These are phyloP conservation scores for Starmerella sp. DNA, from an alignment of 805 yeast species.

Conservation along the genomic window DNA sequence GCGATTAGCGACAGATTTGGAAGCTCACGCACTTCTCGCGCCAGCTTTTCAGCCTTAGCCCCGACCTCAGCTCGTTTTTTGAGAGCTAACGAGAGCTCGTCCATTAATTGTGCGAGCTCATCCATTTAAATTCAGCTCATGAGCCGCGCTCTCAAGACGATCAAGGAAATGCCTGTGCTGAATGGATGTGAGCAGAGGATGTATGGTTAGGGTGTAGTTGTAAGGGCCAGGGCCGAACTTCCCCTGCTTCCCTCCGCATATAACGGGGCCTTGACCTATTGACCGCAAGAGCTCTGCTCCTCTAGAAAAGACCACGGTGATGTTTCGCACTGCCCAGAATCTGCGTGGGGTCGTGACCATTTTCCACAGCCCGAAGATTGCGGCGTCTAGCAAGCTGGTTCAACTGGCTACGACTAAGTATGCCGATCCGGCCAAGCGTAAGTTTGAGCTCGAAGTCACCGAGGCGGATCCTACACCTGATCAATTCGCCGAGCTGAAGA, in stretches of 20 bases:
- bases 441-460: slow-evolving; percentile 27
- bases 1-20: slow-evolving; percentile 17
- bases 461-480: slow-evolving; percentile 27
- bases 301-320: background rate
- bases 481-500: slow-evolving; percentile 21
- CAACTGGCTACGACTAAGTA: slow-evolving; percentile 15
- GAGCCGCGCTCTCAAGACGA: background rate
- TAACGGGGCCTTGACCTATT: no score
- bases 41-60: slow-evolving; percentile 17
- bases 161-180: background rate
- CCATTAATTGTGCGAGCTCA: slow-evolving; percentile 23
- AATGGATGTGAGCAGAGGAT: background rate
- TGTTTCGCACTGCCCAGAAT: slow-evolving; percentile 27
- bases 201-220: background rate
- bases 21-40: slow-evolving; percentile 18
- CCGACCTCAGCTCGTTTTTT: slow-evolving; percentile 22
- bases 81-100: slow-evolving; percentile 24
- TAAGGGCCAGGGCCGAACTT: background rate
- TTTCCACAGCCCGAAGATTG: slow-evolving; percentile 26
- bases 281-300: no score
- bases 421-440: slow-evolving; percentile 18
- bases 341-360: slow-evolving; percentile 26
- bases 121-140: slow-evolving; percentile 9
- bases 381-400: slow-evolving; percentile 18
- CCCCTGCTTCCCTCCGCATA: no score